Evolutionary conservation across 495 filamentous ascomycete genomes (phyloP).

Genomic region (Aspergillus campestris): DNA sequence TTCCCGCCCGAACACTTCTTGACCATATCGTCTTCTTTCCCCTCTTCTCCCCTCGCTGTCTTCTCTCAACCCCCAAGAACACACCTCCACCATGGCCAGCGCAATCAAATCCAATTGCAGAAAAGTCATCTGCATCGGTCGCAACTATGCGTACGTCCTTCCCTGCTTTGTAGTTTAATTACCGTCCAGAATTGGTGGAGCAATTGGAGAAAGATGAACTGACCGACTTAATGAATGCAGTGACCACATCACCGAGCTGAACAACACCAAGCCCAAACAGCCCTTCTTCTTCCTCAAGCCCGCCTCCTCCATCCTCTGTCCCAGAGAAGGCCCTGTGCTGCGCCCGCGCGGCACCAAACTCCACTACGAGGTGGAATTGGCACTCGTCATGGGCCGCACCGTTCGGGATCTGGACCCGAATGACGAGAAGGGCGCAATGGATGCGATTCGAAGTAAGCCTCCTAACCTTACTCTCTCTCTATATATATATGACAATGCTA

Average conservation of each 20-base stretch:
- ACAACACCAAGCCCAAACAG: conserved; percentile 73
- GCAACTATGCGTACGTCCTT: conserved; percentile 83
- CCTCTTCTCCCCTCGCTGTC: neutral
- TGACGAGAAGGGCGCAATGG: conserved; percentile 44
- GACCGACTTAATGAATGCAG: conserved; percentile 32
- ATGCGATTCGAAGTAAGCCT: conserved; percentile 46
- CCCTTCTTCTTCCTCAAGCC: conserved; percentile 99
- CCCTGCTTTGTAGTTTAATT: conserved; percentile 2
- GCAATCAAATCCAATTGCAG: conserved; percentile 50
- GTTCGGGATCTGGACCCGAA: conserved; percentile 62
- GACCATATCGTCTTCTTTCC: conserved; percentile 1
- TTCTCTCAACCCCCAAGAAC: neutral
- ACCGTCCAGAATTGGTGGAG: too few species aligned
- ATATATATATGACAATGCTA: neutral
- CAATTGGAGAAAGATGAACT: too few species aligned
- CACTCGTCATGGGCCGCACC: conserved; percentile 71
- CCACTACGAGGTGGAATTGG: conserved; percentile 95
- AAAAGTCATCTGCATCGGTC: conserved; percentile 94
- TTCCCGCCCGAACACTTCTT: neutral
- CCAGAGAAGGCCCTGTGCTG: conserved; percentile 71
- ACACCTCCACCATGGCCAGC: conserved; percentile 21
- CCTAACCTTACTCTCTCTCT: too few species aligned
- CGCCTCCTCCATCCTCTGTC: conserved; percentile 67
- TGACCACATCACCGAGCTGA: conserved; percentile 90
- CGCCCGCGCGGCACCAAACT: conserved; percentile 71